phyloP scores from a whole-genome alignment of 2,329 filamentous ascomycete species.

The Microdochium trichocladiopsis region DNA sequence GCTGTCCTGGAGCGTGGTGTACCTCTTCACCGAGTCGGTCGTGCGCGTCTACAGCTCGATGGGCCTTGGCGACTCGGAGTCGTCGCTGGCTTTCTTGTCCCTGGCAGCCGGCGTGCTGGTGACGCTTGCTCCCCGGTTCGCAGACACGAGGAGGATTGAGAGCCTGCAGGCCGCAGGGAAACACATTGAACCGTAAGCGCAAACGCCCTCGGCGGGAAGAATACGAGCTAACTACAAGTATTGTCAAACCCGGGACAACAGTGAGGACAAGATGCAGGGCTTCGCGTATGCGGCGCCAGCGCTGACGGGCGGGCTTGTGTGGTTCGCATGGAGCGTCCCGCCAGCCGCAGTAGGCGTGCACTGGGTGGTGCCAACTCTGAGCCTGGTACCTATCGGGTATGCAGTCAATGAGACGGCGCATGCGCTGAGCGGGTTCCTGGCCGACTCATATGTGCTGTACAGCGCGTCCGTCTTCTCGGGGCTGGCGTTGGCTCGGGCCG shows the following conservation, averaged over 20 bases:
- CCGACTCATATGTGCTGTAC: conserved; percentile 15
- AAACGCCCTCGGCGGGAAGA: neutral
- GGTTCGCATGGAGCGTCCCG: conserved; percentile 39
- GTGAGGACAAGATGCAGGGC: conserved; percentile 40
- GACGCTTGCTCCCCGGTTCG: neutral
- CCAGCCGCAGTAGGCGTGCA: conserved; percentile 21
- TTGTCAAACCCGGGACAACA: too few relatives aligned
- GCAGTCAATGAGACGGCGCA: conserved; percentile 27
- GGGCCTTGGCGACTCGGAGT: conserved; percentile 21
- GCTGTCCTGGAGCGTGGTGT: conserved; percentile 36
- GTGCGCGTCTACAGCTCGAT: conserved; percentile 28
- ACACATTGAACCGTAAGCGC: conserved; percentile 11
- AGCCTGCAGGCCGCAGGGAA: neutral
- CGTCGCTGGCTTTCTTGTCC: conserved; percentile 31
- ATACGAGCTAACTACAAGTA: neutral
- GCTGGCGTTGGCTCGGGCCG: conserved; percentile 13
- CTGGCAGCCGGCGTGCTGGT: conserved; percentile 12
- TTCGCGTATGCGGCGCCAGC: conserved; percentile 35
- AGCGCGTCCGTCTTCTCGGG: conserved; percentile 16
- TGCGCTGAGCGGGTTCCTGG: conserved; percentile 15
- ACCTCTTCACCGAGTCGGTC: conserved; percentile 37
- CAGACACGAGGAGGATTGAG: neutral
- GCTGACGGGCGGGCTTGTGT: conserved; percentile 34
- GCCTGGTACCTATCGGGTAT: conserved; percentile 41
- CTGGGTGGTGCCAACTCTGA: conserved; percentile 31